Conservation (phyloP, 2,329 filamentous ascomycete genomes). For the Ophiostoma ulmi region DNA sequence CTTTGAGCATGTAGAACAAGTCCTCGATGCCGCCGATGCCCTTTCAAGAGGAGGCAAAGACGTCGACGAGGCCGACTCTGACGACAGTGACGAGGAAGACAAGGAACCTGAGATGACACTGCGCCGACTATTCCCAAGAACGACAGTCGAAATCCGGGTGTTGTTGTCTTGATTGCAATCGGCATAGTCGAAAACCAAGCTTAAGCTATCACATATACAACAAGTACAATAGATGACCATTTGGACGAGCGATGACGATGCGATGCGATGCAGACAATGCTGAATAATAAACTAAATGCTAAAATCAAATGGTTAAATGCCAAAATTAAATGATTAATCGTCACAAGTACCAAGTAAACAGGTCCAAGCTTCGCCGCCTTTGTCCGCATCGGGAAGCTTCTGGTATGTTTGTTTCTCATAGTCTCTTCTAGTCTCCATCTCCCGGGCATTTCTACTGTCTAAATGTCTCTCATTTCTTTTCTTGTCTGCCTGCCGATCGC, state of each 20-base stretch:
- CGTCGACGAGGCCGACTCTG: conserved; percentile 27
- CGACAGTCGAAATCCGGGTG: conserved; percentile 56
- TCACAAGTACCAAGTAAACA: conserved; percentile 1
- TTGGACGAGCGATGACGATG: neutral
- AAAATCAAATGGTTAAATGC: neutral
- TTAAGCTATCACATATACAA: neutral
- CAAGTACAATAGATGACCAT: neutral
- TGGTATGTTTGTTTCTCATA: neutral
- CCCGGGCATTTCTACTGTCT: neutral
- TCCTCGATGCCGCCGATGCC: conserved; percentile 44
- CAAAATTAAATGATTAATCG: neutral
- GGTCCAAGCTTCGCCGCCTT: neutral
- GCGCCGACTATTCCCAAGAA: conserved; percentile 51
- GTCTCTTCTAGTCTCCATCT: neutral
- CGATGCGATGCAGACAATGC: neutral
- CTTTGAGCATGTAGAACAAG: conserved; percentile 60
- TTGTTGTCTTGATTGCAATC: conserved; percentile 43
- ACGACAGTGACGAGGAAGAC: conserved; percentile 8
- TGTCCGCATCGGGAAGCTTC: conserved; percentile 2
- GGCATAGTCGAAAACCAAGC: neutral
- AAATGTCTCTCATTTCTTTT: neutral
- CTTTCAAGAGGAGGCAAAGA: conserved; percentile 30
- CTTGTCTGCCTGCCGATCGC: conserved; percentile 14
- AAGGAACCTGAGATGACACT: conserved; percentile 30
- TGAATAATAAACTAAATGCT: neutral